Evolutionary conservation across 2,329 filamentous ascomycete species (phyloP).

Genomic region (Alternaria burnsii): DNA sequence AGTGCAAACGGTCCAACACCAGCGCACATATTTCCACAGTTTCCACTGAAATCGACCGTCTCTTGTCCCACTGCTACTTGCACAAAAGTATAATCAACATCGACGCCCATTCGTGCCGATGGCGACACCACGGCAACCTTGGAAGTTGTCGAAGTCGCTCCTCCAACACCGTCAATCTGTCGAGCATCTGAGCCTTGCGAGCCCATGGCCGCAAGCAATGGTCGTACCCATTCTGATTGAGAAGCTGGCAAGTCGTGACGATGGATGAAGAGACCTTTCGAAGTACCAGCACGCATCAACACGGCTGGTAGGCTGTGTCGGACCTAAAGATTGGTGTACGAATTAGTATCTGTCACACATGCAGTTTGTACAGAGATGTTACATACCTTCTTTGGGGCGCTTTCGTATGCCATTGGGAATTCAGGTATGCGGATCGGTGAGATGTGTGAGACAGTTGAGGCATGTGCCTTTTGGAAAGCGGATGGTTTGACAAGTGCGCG

Average conservation of each 20-base stretch:
- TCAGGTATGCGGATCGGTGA: conserved; percentile 12
- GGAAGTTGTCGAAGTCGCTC: conserved; percentile 71
- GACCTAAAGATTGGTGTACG: too few species aligned
- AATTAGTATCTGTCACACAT: too few species aligned
- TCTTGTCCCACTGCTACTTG: conserved; percentile 70
- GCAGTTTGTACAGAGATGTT: too few species aligned
- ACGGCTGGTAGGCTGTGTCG: conserved; percentile 44
- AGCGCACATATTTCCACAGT: conserved; percentile 77
- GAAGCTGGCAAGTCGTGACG: conserved; percentile 60
- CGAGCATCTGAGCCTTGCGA: conserved; percentile 71
- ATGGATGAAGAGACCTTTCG: conserved; percentile 53
- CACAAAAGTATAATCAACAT: conserved; percentile 76
- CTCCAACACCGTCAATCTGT: conserved; percentile 76
- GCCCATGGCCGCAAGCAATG: conserved; percentile 68
- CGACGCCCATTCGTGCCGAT: conserved; percentile 55
- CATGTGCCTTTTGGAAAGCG: neutral
- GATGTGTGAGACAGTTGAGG: conserved; percentile 10
- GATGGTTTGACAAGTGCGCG: conserved; percentile 9
- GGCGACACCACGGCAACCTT: conserved; percentile 72
- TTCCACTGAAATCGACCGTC: conserved; percentile 71
- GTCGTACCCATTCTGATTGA: conserved; percentile 32
- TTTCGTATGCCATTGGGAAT: conserved; percentile 20
- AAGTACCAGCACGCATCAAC: conserved; percentile 53
- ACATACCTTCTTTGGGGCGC: conserved; percentile 19
- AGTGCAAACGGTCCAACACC: conserved; percentile 71